Evolutionary conservation across 2,329 filamentous ascomycete species (phyloP).

Genomic region (Coniochaeta sp.): DNA sequence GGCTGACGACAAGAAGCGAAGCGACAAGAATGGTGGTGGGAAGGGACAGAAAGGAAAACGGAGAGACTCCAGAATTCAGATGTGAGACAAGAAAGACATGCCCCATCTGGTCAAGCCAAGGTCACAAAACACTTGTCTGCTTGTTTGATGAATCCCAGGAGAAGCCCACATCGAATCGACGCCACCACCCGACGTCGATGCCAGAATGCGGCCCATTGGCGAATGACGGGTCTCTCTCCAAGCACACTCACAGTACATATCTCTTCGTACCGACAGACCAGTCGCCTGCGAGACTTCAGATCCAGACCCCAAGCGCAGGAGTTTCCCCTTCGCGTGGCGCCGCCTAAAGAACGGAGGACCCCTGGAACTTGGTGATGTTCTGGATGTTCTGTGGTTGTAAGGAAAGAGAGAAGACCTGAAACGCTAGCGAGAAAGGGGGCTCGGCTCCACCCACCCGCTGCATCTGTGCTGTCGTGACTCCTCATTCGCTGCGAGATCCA

Average conservation of each 20-base stretch:
- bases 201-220: neutral
- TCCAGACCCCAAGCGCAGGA: neutral
- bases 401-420: no score
- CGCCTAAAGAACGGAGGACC: neutral
- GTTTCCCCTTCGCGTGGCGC: neutral
- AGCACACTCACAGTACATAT: neutral
- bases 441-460: neutral
- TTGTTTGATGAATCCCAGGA: neutral
- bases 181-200: neutral
- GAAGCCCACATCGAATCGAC: neutral
- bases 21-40: neutral
- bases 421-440: conserved; percentile 15
- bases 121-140: neutral
- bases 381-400: no score
- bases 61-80: neutral
- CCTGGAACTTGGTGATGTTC: no score
- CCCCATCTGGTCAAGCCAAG: neutral
- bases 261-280: neutral
- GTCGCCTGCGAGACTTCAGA: neutral
- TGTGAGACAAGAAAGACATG: neutral
- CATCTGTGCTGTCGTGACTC: neutral
- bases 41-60: neutral
- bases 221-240: neutral
- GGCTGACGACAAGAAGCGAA: conserved; percentile 8
- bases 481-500: neutral